Conservation (phyloP, 2,329 filamentous ascomycete genomes). For the Sphaerulina musiva region DNA sequence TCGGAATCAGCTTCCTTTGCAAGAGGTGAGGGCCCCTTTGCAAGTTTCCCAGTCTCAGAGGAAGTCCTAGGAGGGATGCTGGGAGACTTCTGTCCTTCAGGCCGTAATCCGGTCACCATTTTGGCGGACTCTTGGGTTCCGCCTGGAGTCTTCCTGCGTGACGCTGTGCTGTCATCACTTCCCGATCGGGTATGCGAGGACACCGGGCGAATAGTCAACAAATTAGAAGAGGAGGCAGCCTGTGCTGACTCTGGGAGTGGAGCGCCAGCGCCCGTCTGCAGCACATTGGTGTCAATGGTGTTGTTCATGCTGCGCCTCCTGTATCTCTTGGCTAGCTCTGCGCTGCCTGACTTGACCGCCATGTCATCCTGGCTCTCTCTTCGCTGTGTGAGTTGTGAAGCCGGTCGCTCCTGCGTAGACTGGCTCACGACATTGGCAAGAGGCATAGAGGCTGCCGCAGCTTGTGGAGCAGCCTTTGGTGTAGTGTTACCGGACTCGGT, state of each 20-base stretch:
- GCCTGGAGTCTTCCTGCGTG: conserved; percentile 14
- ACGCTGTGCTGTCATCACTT: conserved; percentile 32
- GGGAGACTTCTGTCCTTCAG: conserved; percentile 18
- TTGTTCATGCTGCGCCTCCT: conserved; percentile 78
- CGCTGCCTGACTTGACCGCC: conserved; percentile 51
- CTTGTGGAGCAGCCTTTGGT: conserved; percentile 20
- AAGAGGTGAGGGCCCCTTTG: conserved; percentile 42
- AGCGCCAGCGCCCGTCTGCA: conserved; percentile 20
- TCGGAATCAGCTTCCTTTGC: conserved; percentile 39
- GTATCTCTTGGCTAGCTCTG: conserved; percentile 68
- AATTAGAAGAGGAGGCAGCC: conserved; percentile 25
- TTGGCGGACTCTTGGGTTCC: conserved; percentile 19
- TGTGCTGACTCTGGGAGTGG: conserved; percentile 26
- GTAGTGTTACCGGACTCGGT: conserved; percentile 44
- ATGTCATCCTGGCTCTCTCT: conserved; percentile 61
- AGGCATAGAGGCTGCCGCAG: conserved; percentile 46
- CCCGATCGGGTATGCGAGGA: conserved; percentile 30
- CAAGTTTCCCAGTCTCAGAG: conserved; percentile 38
- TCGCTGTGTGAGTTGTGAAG: conserved; percentile 14
- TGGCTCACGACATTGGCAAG: conserved; percentile 52
- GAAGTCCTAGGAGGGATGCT: conserved; percentile 33
- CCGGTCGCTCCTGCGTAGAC: conserved; percentile 32
- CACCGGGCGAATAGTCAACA: conserved; percentile 32
- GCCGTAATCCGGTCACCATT: conserved; percentile 12
- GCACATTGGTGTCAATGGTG: conserved; percentile 45